Conservation (phyloP, 176 grass and related monocot species). For the Poa annua region DNA sequence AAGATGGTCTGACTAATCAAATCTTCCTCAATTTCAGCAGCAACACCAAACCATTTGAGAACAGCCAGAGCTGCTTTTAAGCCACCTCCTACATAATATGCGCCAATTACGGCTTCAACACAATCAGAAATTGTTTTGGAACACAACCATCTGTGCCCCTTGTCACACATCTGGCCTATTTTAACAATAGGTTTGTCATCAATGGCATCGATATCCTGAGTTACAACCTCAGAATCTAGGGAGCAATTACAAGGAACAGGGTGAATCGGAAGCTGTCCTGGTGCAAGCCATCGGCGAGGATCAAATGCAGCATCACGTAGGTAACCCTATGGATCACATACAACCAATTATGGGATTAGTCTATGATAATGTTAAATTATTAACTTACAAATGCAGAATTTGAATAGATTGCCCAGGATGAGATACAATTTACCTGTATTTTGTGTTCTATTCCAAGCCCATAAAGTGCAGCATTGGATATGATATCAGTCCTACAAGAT, state of each 20-base stretch:
- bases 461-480: slow-evolving; percentile 88
- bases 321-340: slow-evolving; percentile 64
- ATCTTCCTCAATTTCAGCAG: slow-evolving; percentile 55
- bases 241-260: slow-evolving; percentile 68
- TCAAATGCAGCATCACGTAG: slow-evolving; percentile 93
- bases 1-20: slow-evolving; percentile 56
- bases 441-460: slow-evolving; percentile 63
- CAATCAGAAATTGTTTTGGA: slow-evolving; percentile 97
- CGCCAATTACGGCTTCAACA: slow-evolving; percentile 87
- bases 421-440: slow-evolving; percentile 68
- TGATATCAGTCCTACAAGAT: slow-evolving; percentile 54
- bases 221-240: slow-evolving; percentile 44
- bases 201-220: slow-evolving; percentile 46
- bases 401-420: slow-evolving; percentile 1
- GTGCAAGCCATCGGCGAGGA: slow-evolving; percentile 83
- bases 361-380: slow-evolving; percentile 5
- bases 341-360: slow-evolving; percentile 30
- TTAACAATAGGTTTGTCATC: slow-evolving; percentile 54
- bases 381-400: slow-evolving; percentile 11
- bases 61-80: slow-evolving; percentile 64
- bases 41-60: slow-evolving; percentile 84
- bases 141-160: slow-evolving; percentile 93
- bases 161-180: slow-evolving; percentile 85
- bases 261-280: slow-evolving; percentile 74
- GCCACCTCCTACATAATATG: slow-evolving; percentile 85